Evolutionary conservation across 495 filamentous ascomycete genomes (phyloP), one percentile per base, ranked within the genome.

Genomic region (Aspergillus indologenus): DNA sequence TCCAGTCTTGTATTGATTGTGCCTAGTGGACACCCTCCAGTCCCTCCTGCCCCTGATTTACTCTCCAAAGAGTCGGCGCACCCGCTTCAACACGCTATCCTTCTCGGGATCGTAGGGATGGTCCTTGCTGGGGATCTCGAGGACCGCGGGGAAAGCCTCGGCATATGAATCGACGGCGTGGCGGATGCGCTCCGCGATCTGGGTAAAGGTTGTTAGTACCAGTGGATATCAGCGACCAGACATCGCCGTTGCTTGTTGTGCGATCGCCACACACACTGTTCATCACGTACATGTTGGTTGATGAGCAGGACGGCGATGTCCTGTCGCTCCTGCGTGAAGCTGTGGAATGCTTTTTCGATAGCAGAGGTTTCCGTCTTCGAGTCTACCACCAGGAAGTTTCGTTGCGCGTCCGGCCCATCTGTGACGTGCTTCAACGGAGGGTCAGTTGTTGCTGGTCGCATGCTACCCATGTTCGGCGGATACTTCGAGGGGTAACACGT

Each of bases 41-140:
- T 43, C n/a, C 8, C 44, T 44, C 48, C n/a, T n/a, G 24, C 19
- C 21, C 42, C 20, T 15, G 43, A 49, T 53, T 69, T 85, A 96
- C 75, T 97, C 93, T 57, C 93, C 93, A 83, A 96, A 96, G 58
- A 98, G 71, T 61, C 92, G 86, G 66, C 89, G 83, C 55, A 98
- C 95, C 65, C 94, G 83, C 72, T 90, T 89, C 73, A 98, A 69
- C 40, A 99, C 94, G 70, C 92, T 98, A 74, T 99, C 94, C 79
- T 99, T 99, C 77, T 99, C 94, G 0, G 94, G 94, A 64, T 99
- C 95, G 66, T 98, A 99, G 8, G 94, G 94, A 67, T 99, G 94
- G 70, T 99, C 94, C 80, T 99, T 99, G 78, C 91, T 96, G 26
- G 95, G 95, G 57, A 98, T 98, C 76, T 99, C 95, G 58, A 99